Evolutionary conservation across 345 rosid species (phyloP).

Genomic region (Eucalyptus melliodora): DNA sequence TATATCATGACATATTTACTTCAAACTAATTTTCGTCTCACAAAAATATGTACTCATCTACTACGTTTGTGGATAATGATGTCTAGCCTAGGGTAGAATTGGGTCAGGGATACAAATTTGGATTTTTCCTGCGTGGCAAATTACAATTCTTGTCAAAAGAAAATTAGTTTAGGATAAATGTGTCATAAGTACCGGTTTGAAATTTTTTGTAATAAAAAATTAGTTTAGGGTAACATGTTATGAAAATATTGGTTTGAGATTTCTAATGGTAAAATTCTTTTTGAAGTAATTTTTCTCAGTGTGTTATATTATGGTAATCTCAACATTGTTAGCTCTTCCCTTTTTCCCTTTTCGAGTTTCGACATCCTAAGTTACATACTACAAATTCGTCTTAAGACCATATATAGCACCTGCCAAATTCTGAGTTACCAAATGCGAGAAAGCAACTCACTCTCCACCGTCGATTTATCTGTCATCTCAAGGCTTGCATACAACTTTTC

Average conservation of each 20-base stretch:
- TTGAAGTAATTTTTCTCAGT: not conserved
- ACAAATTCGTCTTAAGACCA: not conserved
- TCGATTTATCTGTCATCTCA: not conserved
- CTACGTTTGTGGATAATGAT: not conserved
- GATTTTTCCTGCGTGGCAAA: not conserved
- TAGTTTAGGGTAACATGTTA: not conserved
- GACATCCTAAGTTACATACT: not conserved
- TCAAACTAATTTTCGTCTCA: not conserved
- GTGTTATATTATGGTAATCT: not conserved
- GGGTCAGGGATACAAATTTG: not conserved
- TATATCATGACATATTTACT: not conserved
- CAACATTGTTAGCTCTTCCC: not conserved
- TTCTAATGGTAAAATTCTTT: not conserved
- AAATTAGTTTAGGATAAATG: not conserved
- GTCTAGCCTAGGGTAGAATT: not conserved
- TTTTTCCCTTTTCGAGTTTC: not conserved
- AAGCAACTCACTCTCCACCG: not conserved
- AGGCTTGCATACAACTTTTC: not conserved
- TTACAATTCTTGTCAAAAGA: not conserved
- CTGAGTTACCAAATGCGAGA: not conserved
- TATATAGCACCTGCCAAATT: not conserved
- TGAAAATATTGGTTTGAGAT: not conserved
- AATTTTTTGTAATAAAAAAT: not conserved
- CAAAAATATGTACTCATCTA: not conserved
- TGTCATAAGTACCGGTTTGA: not conserved